Conservation (phyloP, 2,329 filamentous ascomycete species). For the Lojkania enalia region DNA sequence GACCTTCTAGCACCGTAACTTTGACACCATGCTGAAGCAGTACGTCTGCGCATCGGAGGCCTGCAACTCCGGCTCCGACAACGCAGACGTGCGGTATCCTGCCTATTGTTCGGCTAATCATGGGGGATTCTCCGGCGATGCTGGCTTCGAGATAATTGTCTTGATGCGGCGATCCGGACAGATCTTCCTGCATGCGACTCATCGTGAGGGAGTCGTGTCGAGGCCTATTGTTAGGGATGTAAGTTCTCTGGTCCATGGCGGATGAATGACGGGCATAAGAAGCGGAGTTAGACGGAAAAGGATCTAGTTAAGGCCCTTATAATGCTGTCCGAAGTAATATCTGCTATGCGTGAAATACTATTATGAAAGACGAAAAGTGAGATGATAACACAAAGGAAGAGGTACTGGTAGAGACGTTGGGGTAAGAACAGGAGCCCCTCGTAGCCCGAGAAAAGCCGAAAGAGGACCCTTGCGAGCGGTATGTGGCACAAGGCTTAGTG, state of each 20-base stretch:
- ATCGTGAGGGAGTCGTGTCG: conserved; percentile 16
- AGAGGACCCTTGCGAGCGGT: neutral
- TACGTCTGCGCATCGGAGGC: conserved; percentile 71
- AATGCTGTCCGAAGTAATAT: neutral
- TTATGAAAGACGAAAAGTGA: neutral
- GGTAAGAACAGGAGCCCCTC: neutral
- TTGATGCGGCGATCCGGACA: conserved; percentile 35
- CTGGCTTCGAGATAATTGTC: conserved; percentile 23
- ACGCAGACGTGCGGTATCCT: conserved; percentile 62
- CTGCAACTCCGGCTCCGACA: conserved; percentile 71
- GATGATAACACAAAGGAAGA: neutral
- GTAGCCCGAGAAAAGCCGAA: neutral
- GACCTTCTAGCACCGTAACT: conserved; percentile 71
- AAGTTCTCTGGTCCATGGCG: conserved; percentile 29
- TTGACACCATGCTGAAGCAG: conserved; percentile 65
- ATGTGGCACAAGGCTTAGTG: neutral
- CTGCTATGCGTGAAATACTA: too few species aligned
- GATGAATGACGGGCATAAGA: neutral
- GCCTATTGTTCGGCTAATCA: conserved; percentile 35
- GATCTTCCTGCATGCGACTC: conserved; percentile 40
- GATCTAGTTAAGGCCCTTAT: neutral
- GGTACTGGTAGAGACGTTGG: neutral
- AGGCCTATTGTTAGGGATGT: conserved; percentile 28
- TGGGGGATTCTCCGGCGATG: conserved; percentile 21
- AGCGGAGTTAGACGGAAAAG: neutral